Evolutionary conservation across 805 yeast species (phyloP), one percentile per base, ranked within the genome.

Genomic region (Ogataea paraovalis): DNA sequence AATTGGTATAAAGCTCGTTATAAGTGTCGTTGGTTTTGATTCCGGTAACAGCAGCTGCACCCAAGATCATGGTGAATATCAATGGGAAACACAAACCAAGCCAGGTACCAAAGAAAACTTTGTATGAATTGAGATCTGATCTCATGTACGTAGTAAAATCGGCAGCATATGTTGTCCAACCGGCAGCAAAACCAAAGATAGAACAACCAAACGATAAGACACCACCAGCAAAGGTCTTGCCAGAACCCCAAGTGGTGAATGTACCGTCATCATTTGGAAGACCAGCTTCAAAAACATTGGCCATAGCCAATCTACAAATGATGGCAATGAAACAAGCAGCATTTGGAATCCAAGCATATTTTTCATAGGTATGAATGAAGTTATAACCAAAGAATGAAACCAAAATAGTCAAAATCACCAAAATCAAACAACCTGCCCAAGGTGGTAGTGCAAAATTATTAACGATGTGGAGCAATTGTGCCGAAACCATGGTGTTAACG

Each of bases 151-250:
- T 89, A 42, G 96, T 88, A 71, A 90, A 91, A 70, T 90, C 97
- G 44, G 96, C 81, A 23, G 97, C 94, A 59, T 83, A 88, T 18
- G 96, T 83, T 47, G 95, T 80, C 97, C 97, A 90, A 53, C 97
- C 97, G 45, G 96, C 79, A 43, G 96, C 95, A 62, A 84, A 90
- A 53, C 97, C 97, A 59, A 79, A 90, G 53, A 86, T 66, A 39
- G 94, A 69, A 66, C 89, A 83, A 62, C 96, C 96, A 57, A 85
- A 88, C 20, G 92, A 80, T 48, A 90, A 71, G 16, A 87, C 90
- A 59, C 66, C 59, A 53, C 88, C 96, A 27, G 94, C 95, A 49
- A 84, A 83, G 23, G 79, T 73, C 21, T 71, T 62, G 50, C 96
- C 96, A 38, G 76, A 60, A 10, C 67, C 71, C 69, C 68, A 65